Evolutionary conservation across 805 yeast species (phyloP), one percentile per base, ranked within the genome.

Genomic region (Wickerhamiella azyma): DNA sequence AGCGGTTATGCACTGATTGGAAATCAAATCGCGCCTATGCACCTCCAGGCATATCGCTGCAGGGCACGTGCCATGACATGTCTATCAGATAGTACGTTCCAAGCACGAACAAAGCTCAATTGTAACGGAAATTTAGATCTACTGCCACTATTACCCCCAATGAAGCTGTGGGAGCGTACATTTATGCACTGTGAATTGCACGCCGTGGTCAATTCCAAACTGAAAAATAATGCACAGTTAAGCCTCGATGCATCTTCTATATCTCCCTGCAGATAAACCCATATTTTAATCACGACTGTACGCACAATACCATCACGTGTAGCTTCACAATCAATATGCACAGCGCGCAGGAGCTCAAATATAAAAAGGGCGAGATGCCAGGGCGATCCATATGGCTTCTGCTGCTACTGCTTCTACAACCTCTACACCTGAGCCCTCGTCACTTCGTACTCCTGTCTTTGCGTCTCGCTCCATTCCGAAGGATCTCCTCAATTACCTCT

Each of bases 401-500:
- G 16, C 33, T 10, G 33, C 33, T 13, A 8, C 16, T n/a, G 33
- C 16, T n/a, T n/a, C 33, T 3, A 3, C 33, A 14, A 3, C 33
- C 8, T 3, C n/a, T n/a, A n/a, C n/a, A n/a, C n/a, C n/a, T n/a
- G n/a, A n/a, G n/a, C n/a, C n/a, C n/a, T n/a, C n/a, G n/a, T n/a
- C n/a, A n/a, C n/a, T n/a, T n/a, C n/a, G n/a, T n/a, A n/a, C n/a
- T n/a, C n/a, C n/a, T 3, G 9, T 30, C 14, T 30, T n/a, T 11
- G n/a, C 7, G 16, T 13, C 33, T 2, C 33, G 16, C 33, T 30
- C 33, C n/a, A 30, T 30, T 3, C 33, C 14, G 5, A 30, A n/a
- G 9, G 33, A 30, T 13, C 33, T 39, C 19, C 26, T 29, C 9
- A 48, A 42, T 13, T 52, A 48, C 33, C 51, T 52, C 19, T 45